Percentiles rank a stretch among this genome's conserved stretches.
These are phyloP conservation scores for Lecanoromycetidae sp. DNA, from an alignment of 2,329 filamentous ascomycete species.

Conservation along the genomic window DNA sequence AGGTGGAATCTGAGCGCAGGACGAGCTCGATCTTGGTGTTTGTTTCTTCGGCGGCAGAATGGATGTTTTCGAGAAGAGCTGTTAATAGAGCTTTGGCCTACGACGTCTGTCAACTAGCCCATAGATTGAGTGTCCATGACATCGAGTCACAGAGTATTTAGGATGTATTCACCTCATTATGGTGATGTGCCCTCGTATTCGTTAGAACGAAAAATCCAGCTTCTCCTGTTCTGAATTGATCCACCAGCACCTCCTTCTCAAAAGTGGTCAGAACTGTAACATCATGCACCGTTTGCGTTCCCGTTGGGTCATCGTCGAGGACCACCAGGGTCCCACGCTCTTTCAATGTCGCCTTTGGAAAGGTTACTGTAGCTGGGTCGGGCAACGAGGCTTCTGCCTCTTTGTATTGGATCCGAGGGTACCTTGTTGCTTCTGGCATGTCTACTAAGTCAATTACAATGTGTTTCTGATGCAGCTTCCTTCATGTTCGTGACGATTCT, in stretches of 20 bases:
- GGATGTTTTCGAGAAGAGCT: slow-evolving; percentile 41
- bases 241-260: slow-evolving; percentile 34
- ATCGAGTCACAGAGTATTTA: not conserved
- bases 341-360: not conserved
- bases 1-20: slow-evolving; percentile 44
- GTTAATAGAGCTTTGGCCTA: slow-evolving; percentile 38
- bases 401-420: not conserved
- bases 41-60: slow-evolving; percentile 31
- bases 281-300: slow-evolving; percentile 50
- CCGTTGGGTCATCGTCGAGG: slow-evolving; percentile 46
- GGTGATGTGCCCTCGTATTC: slow-evolving; percentile 40
- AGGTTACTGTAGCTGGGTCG: not conserved
- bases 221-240: slow-evolving; percentile 33
- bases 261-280: slow-evolving; percentile 41
- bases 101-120: slow-evolving; percentile 34
- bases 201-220: slow-evolving; percentile 49
- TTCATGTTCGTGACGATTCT: no score
- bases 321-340: not conserved
- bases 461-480: no score
- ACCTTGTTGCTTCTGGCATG: not conserved
- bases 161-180: not conserved
- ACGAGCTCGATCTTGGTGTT: slow-evolving; percentile 40
- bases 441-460: no score
- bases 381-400: not conserved
- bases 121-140: not conserved